Evolutionary conservation across 306 rosid species (phyloP), one percentile per base, ranked within the genome.

Genomic region (Fragaria iinumae): DNA sequence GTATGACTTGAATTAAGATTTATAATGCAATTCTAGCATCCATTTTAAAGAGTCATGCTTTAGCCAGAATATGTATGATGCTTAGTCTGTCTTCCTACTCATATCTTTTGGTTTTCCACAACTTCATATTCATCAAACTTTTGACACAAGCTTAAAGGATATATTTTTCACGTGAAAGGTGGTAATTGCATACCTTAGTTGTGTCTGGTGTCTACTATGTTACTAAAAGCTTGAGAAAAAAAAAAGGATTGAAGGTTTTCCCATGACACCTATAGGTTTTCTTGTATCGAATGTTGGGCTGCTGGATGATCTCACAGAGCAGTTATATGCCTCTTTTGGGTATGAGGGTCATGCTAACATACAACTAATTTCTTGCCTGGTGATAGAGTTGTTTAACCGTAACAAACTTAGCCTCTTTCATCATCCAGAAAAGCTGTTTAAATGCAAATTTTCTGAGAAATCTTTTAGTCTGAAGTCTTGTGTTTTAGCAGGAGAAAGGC

Each of bases 281-380:
- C 11, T 47, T 9, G 11, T 43, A 13, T 68, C 18, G 9, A 68
- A 45, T 68, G 36, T n/a, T 10, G 32, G 32, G 16, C 71, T 20
- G 72, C 52, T n/a, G 16, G 21, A 67, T 67, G 23, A 9, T 43
- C 6, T 44, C 10, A 12, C 36, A 12, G 55, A n/a, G 55, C 34
- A 21, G 16, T 43, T 43, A 45, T 68, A 68, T 68, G 72, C 32
- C 72, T 3, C n/a, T 47, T 75, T 75, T n/a, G 44, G 44, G 4
- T 43, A 43, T 43, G 47, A 43, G 47, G 2, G 2, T 43, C 11
- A 10, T 21, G 29, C 32, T 21, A 43, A 73, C 21, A 1, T 56
- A n/a, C 32, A 41, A 3, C 16, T 18, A 57, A 36, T 14, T 53
- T 63, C 14, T 12, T 29, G 6, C n/a, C 29, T 55, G 17, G 29